Evolutionary conservation across 1,284 basidiomycete species (phyloP).

Genomic region (Sporisorium scitamineum): DNA sequence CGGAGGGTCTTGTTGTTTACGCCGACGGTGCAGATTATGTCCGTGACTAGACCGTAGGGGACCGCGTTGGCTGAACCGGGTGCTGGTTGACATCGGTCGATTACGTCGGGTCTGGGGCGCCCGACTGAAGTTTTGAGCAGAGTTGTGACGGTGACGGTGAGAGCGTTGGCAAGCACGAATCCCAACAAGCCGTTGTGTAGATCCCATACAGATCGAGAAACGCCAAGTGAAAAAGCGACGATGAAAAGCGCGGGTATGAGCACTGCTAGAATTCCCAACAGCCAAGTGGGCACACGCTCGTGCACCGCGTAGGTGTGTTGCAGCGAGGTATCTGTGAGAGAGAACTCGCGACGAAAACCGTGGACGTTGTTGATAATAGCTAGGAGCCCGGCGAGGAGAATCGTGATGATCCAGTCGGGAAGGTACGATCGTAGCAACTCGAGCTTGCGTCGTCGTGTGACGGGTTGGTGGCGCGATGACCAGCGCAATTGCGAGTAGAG

Average conservation of each 20-base stretch:
- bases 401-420: slow-evolving; percentile 65
- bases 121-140: slow-evolving; percentile 84
- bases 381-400: slow-evolving; percentile 72
- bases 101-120: slow-evolving; percentile 76
- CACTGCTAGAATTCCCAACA: slow-evolving; percentile 53
- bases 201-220: slow-evolving; percentile 87
- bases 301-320: slow-evolving; percentile 79
- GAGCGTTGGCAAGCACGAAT: slow-evolving; percentile 78
- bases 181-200: slow-evolving; percentile 84
- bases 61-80: slow-evolving; percentile 75
- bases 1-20: slow-evolving; percentile 27
- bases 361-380: slow-evolving; percentile 78
- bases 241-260: slow-evolving; percentile 73
- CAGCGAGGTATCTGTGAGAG: slow-evolving; percentile 73
- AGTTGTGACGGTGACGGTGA: slow-evolving; percentile 85
- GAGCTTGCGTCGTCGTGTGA: slow-evolving; percentile 26
- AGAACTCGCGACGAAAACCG: slow-evolving; percentile 79
- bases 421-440: slow-evolving; percentile 41
- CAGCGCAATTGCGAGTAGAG: slow-evolving; percentile 44
- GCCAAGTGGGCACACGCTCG: slow-evolving; percentile 83
- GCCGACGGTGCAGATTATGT: slow-evolving; percentile 79
- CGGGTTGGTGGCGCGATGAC: slow-evolving; percentile 21
- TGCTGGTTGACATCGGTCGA: slow-evolving; percentile 81
- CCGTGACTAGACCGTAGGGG: slow-evolving; percentile 79
- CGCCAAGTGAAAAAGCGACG: slow-evolving; percentile 77